Evolutionary conservation across 345 rosid genomes (phyloP), one percentile per base, ranked within the genome.

Genomic region (thale cress (Arabidopsis thaliana)): DNA sequence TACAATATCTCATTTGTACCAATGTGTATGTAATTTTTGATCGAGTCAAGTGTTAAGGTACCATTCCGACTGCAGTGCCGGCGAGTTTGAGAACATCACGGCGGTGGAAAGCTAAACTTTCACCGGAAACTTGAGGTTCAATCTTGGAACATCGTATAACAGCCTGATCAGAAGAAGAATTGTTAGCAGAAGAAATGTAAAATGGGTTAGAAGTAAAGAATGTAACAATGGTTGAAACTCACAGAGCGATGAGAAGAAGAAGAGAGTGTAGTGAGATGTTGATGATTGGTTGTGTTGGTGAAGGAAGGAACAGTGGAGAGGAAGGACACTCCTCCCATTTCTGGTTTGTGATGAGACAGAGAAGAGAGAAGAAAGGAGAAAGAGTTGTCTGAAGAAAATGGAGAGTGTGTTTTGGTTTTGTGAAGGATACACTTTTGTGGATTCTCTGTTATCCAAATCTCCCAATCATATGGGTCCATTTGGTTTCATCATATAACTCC

Each of bases 11-110:
- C 46, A 37, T 20, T 20, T 37, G n/a, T n/a, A 37, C 45, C 45
- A 37, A 56, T 6, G 20, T 13, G 7, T 32, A 7, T 20, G 33
- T 59, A 22, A 59, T 5, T 25, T 5, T 25, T 38, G 14, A 7
- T 45, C 30, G 55, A 25, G n/a, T 14, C 6, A 46, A 49, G 5
- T 12, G 32, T 46, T 56, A 34, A 71, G 76, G 67, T 81, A 88
- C 97, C 89, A 91, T 49, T 82, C 92, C 89, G 55, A 89, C n/a
- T 23, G 86, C 53, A 6, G 87, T 85, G 40, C 89, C 90, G 55
- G 82, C 67, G 78, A 82, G 79, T 70, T 83, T 86, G 59, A 89
- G 84, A 76, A 83, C 71, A 57, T 91, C 89, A 69, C 96, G 84
- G 42, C 98, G 82, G 41, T 74, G 59, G 52, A 87, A 72, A 56